Evolutionary conservation across 192 early-diverging fungal genomes (phyloP).

Genomic region (Coemansia furcata): DNA sequence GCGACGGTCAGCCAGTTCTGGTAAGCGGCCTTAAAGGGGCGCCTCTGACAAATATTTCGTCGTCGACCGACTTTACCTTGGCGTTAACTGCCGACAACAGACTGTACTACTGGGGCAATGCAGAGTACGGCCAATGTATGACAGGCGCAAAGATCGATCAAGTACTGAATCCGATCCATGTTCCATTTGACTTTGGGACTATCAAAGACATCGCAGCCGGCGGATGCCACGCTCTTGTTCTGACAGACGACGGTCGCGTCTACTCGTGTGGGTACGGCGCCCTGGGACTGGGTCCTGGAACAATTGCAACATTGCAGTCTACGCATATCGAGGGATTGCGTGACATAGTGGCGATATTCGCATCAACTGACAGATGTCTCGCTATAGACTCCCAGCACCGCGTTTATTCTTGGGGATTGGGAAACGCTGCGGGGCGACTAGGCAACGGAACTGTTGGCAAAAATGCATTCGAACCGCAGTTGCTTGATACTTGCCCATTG

Average conservation of each 20-base stretch:
- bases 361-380: constrained; percentile 57
- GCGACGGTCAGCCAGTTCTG: constrained; percentile 45
- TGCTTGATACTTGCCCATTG: constrained; percentile 7
- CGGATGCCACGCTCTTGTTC: constrained; percentile 61
- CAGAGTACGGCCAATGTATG: constrained; percentile 75
- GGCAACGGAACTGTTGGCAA: constrained; percentile 9
- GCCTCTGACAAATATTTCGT: constrained; percentile 52
- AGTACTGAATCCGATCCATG: constrained; percentile 59
- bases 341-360: constrained; percentile 50
- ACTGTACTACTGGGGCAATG: constrained; percentile 74
- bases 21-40: constrained; percentile 48
- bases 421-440: constrained; percentile 35
- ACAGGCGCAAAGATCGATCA: constrained; percentile 40
- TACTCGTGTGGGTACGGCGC: constrained; percentile 68
- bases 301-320: constrained; percentile 52
- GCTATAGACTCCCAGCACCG: constrained; percentile 16
- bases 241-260: constrained; percentile 58
- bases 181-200: constrained; percentile 33
- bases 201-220: constrained; percentile 63
- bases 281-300: constrained; percentile 55
- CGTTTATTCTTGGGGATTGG: constrained; percentile 47
- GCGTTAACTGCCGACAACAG: constrained; percentile 52
- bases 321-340: constrained; percentile 34
- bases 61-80: constrained; percentile 69
- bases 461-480: constrained; percentile 19